Conservation (phyloP, 1,284 basidiomycete species). For the Cyathus pygmaeus region DNA sequence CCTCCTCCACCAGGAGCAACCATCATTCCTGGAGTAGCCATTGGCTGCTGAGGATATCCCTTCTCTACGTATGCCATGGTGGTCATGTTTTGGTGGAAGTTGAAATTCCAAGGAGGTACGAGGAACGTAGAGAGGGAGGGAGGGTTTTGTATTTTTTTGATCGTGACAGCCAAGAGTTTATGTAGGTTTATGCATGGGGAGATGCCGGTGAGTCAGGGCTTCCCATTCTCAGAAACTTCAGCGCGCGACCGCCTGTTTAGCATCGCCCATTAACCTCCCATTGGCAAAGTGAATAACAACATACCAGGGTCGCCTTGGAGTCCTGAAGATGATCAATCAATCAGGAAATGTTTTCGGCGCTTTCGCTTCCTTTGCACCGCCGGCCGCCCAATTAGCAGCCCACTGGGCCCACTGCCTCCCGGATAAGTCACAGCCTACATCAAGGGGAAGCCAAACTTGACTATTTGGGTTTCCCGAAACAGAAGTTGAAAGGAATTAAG, state of each 20-base stretch:
- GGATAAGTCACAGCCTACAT: too few relatives aligned
- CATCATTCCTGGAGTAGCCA: constrained; percentile 36
- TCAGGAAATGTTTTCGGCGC: neutral
- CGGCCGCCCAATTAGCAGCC: neutral
- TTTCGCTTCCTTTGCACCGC: neutral
- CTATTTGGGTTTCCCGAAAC: too few relatives aligned
- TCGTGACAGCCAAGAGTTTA: neutral
- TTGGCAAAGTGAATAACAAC: too few relatives aligned
- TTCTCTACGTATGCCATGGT: neutral
- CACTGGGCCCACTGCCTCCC: too few relatives aligned
- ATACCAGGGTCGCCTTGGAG: neutral
- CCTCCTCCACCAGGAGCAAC: constrained; percentile 39
- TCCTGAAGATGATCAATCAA: neutral
- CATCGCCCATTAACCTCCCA: neutral
- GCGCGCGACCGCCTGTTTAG: neutral
- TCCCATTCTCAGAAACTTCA: neutral
- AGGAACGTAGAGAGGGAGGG: neutral
- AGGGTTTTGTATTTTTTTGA: neutral
- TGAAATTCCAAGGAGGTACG: neutral
- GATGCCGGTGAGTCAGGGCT: too few relatives aligned
- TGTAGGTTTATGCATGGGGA: too few relatives aligned
- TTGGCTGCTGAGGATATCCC: neutral
- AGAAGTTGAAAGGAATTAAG: too few relatives aligned
- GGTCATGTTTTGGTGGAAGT: neutral
- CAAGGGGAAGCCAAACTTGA: too few relatives aligned